Evolutionary conservation across 2,329 filamentous ascomycete species (phyloP), one percentile per base, ranked within the genome.

Genomic region (Metarhizium sp.): DNA sequence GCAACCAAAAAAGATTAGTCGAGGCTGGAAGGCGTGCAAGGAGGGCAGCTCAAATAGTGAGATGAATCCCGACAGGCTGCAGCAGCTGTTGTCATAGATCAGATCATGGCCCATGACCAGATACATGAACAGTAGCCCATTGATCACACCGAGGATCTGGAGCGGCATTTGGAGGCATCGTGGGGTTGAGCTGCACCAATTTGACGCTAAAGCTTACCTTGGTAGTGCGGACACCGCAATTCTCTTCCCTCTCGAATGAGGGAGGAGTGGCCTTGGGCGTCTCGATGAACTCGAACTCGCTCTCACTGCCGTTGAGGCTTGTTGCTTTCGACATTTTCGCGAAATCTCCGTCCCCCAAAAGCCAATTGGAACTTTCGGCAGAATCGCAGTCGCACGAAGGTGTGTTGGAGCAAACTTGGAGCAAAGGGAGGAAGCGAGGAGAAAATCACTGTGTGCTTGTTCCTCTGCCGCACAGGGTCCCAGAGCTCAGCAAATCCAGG

Each of bases 231-330:
- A 75, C 72, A 58, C 73, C 73, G 61, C 71, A 74, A 64, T 90
- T 87, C 72, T 89, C 84, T 62, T 80, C 79, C 64, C 69, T 69
- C 57, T 87, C 86, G 67, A 86, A 90, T 63, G 85, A 85, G 64
- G 86, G 68, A 57, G 66, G 64, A 25, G 58, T 61, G 61, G 66
- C 63, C 51, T 72, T 64, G 50, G 73, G 73, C 60, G 73, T 76
- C 57, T 70, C 63, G 60, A 74, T 69, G 61, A 74, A 75, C 62
- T 71, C 67, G 56, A 75, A 73, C 63, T 75, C 71, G 59, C 63
- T 65, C 59, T 69, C 68, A 50, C 61, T 61, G 60, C 66, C 64
- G 45, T 59, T 67, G 59, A 68, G 61, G 55, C 62, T 63, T 32
- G 61, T 62, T 54, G 62, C 59, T 58, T 71, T 69, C 57, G 68